Evolutionary conservation across 495 filamentous ascomycete species (phyloP), one percentile per base, ranked within the genome.

Genomic region (Aspergillus avenaceus): DNA sequence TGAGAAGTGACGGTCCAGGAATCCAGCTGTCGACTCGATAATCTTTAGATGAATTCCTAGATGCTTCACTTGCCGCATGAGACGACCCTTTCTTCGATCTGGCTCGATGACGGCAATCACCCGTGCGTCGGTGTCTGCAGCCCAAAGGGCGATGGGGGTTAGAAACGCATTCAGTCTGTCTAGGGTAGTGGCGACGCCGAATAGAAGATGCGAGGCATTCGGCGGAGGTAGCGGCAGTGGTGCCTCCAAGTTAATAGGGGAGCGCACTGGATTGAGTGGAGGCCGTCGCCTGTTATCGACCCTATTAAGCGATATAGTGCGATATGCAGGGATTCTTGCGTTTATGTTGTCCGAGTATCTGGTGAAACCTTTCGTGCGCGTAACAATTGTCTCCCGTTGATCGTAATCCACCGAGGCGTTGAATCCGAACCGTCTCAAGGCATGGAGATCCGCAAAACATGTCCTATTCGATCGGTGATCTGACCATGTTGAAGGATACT

Each of bases 121-220:
- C n/a, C 70, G 74, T 1, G 79, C 73, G 2, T 69, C 68, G 1
- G 80, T 80, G n/a, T 74, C 67, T 0, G 75, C 66, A 1, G 84
- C 76, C 84, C 84, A 87, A 58, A 84, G 82, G 5, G 69, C 56
- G 25, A 87, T 79, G 21, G 72, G 68, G 13, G 74, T 62, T 4
- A 84, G 70, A 1, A 78, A 83, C n/a, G 74, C 70, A 29, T 77
- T 65, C 37, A 88, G 63, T 36, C 82, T 70, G 0, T 70, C 64
- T 29, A 81, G 67, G 4, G 73, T 73, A 12, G 83, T 84, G 0
- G 83, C 77, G 0, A 87, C 75, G 47, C 82, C 84, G 53, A 85
- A 82, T 25, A 80, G 57, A 26, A 85, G 64, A 42, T 72, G 60
- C 8, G 79, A 80, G 6, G 76, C 79, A 58, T 81, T 71, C 25